Evolutionary conservation across 2,329 filamentous ascomycete genomes (phyloP).

Genomic region (Cryphonectria nitschkei): DNA sequence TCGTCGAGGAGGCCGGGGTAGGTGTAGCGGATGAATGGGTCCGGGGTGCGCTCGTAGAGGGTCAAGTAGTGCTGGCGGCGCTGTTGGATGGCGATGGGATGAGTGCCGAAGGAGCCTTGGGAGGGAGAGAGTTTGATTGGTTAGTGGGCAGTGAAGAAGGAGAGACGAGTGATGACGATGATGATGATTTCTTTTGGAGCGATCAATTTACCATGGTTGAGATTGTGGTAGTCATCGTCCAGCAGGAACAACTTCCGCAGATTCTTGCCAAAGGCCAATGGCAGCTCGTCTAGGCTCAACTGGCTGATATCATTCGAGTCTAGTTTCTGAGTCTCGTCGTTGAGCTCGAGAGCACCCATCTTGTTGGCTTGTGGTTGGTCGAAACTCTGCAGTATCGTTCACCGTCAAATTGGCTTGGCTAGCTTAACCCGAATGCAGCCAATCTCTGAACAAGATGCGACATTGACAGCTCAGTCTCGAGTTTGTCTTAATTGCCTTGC

Average conservation of each 20-base stretch:
- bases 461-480: too few relatives aligned
- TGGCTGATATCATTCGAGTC: neutral
- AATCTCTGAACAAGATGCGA: too few relatives aligned
- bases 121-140: conserved; percentile 33
- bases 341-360: neutral
- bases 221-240: conserved; percentile 67
- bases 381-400: neutral
- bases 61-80: conserved; percentile 69
- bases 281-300: neutral
- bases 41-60: conserved; percentile 68
- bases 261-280: conserved; percentile 38
- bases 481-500: neutral
- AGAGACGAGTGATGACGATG: neutral
- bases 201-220: conserved; percentile 62
- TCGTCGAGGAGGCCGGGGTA: conserved; percentile 66
- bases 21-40: conserved; percentile 75
- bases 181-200: neutral
- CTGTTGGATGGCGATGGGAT: conserved; percentile 64
- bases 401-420: neutral
- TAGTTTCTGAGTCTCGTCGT: neutral
- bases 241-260: conserved; percentile 71
- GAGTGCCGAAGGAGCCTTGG: conserved; percentile 76
- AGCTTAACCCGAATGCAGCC: too few relatives aligned
- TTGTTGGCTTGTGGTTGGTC: neutral
- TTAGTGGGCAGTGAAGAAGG: conserved; percentile 11